Conservation (phyloP, 2,329 filamentous ascomycete species). For the Phaeosphaeriaceae sp. region DNA sequence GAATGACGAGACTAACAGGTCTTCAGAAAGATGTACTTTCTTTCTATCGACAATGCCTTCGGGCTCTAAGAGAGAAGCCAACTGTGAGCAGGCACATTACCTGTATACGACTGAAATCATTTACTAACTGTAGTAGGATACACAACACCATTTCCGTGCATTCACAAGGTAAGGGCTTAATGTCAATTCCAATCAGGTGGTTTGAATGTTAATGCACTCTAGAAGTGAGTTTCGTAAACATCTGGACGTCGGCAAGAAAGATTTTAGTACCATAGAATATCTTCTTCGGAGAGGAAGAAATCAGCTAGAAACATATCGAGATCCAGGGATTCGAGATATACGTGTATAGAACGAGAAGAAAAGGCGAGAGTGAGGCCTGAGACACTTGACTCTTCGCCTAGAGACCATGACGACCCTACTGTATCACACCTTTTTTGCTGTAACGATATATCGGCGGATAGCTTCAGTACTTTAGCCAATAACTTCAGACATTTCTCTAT, state of each 20-base stretch:
- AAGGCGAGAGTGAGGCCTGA: no score
- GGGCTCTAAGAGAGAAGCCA: constrained; percentile 82
- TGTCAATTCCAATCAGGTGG: no score
- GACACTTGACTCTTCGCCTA: no score
- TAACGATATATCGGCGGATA: no score
- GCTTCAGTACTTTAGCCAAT: no score
- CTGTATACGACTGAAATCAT: not conserved
- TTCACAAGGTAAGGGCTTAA: constrained; percentile 70
- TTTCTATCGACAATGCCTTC: constrained; percentile 85
- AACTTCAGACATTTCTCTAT: no score
- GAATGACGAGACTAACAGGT: constrained; percentile 70
- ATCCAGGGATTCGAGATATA: constrained; percentile 75
- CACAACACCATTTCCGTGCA: constrained; percentile 65
- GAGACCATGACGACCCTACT: no score
- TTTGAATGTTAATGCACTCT: constrained; percentile 11
- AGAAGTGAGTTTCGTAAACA: constrained; percentile 81
- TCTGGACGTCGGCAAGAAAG: constrained; percentile 74
- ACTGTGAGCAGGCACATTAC: constrained; percentile 56
- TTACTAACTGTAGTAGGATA: constrained; percentile 52
- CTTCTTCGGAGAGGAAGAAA: constrained; percentile 79
- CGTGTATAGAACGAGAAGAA: constrained; percentile 9
- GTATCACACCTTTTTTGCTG: no score
- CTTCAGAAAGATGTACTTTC: constrained; percentile 88
- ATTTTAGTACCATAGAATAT: constrained; percentile 86
- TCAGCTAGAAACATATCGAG: constrained; percentile 82